Base-by-base conservation (phyloP, 2,329 filamentous ascomycete genomes). In the Plectosphaerella plurivora region DNA sequence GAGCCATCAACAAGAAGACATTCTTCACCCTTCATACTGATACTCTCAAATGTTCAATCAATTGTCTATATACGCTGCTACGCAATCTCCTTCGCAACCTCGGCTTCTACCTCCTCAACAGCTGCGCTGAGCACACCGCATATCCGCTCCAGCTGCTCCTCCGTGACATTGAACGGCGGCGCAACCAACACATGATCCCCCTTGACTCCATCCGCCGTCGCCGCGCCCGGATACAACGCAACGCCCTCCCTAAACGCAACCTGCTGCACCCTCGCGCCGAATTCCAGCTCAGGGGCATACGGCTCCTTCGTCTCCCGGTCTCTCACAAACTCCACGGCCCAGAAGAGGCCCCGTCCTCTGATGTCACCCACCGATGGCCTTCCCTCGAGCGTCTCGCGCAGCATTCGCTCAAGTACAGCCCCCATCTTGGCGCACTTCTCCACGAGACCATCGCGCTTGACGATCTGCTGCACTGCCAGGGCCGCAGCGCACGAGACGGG, bases 181-280 rank as follows among this genome's bases (percentile, higher is more conserved):
- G 86, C 80, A 11, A 92, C 61, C 24, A 91, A 74, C 36, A 90
- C 71, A 64, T 89, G 86, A 61, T 92, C 88, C 10, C 88, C 87
- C 1, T 64, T 63, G 2, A 78, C 73, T 45, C 88, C 76, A 58
- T 77, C 83, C 0, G 73, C 79, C 0, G 82, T 83, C 1, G 86
- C 86, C 1, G 71, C 69, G 0, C 84, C 85, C 1, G 83, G 82
- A 62, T 89, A 57, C 15, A 58, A 14, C 3, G 53, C 55, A 10
- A 58, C 56, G 5, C 53, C 55, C 14, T 62, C 41, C 11, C 61
- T 52, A 20, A 69, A 65, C 0, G 65, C 65, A 9, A 53, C 56
- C 28, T 66, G 58, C 15, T 67, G 61, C 1, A 70, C 60, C 44
- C 52, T 57, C 3, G 55, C 49, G 0, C 62, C 66, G 28, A 68